These are phyloP conservation scores for Ogataea thermomethanolica DNA, from an alignment of 805 yeast species.

Conservation along the genomic window DNA sequence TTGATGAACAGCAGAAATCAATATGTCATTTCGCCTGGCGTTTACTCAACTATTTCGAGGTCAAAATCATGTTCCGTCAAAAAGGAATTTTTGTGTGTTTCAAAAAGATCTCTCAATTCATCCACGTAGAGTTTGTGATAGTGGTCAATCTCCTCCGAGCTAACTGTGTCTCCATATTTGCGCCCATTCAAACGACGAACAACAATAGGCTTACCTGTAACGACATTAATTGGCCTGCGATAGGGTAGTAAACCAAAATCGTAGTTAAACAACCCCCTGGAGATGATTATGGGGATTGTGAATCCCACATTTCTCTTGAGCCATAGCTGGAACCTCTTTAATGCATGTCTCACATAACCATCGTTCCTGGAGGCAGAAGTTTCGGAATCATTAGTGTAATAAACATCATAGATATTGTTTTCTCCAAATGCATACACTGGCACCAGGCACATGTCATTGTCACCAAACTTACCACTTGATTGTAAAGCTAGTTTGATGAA, in stretches of 20 bases:
- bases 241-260: constrained; percentile 90
- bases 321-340: constrained; percentile 62
- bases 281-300: constrained; percentile 87
- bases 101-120: constrained; percentile 59
- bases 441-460: constrained; percentile 71
- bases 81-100: constrained; percentile 58
- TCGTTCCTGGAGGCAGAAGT: constrained; percentile 16
- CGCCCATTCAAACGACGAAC: constrained; percentile 23
- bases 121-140: constrained; percentile 71
- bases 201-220: constrained; percentile 63
- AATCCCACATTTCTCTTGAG: constrained; percentile 71
- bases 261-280: constrained; percentile 87
- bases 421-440: constrained; percentile 94
- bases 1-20: neutral
- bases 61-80: constrained; percentile 46
- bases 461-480: constrained; percentile 29
- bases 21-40: neutral
- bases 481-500: constrained; percentile 84
- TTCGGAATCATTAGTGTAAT: constrained; percentile 26
- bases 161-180: constrained; percentile 26
- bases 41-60: constrained; percentile 42
- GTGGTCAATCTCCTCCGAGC: constrained; percentile 52
- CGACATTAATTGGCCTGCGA: constrained; percentile 74
- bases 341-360: constrained; percentile 32
- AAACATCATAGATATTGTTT: constrained; percentile 51